Conservation (phyloP, 2,329 filamentous ascomycete genomes). For the Neofusicoccum parvum region DNA sequence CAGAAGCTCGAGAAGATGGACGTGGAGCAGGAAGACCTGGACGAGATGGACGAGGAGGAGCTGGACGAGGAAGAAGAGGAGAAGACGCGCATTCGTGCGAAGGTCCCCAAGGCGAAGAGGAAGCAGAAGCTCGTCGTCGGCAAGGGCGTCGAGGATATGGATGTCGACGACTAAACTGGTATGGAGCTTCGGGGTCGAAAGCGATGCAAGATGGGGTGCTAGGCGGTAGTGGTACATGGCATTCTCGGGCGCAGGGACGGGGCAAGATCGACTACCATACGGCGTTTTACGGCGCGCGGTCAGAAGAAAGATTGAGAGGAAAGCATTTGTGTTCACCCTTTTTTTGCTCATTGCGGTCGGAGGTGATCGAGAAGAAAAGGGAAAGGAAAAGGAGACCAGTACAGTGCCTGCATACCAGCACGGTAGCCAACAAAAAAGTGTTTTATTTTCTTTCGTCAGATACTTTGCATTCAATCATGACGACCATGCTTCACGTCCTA, state of each 20-base stretch:
- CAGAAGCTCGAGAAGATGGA: slow-evolving; percentile 22
- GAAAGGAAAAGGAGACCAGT: background rate
- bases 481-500: too few species aligned
- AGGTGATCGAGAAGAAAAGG: slow-evolving; percentile 1
- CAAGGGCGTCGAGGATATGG: slow-evolving; percentile 51
- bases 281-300: slow-evolving; percentile 16
- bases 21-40: slow-evolving; percentile 37
- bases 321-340: background rate
- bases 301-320: background rate
- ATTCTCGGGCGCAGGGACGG: slow-evolving; percentile 12
- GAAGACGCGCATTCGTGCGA: slow-evolving; percentile 41
- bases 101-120: slow-evolving; percentile 43
- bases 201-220: background rate
- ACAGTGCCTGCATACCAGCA: background rate
- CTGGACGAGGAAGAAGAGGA: slow-evolving; percentile 34
- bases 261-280: slow-evolving; percentile 12
- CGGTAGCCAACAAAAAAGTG: background rate
- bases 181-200: background rate
- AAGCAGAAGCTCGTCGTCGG: slow-evolving; percentile 51
- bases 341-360: background rate
- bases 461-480: background rate
- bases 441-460: background rate
- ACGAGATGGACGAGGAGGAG: slow-evolving; percentile 35
- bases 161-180: slow-evolving; percentile 39
- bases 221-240: background rate